A percentile compares a stretch with the other conserved stretches of the same genome.
These are phyloP conservation scores for Capsella bursapastoris DNA, from an alignment of 345 rosid genomes.

Conservation along the genomic window DNA sequence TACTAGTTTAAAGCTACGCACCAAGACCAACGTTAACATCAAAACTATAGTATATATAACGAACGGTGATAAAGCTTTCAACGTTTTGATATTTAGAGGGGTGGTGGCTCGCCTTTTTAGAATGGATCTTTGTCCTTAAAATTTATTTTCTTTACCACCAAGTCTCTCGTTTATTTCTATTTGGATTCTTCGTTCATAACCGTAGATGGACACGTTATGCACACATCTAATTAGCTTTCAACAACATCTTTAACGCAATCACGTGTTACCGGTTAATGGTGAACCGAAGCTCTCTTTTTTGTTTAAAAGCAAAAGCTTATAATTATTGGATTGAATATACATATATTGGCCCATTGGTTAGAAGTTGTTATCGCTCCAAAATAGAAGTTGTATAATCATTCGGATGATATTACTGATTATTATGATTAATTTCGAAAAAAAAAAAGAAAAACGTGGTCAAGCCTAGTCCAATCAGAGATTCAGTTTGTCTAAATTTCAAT, in stretches of 20 bases:
- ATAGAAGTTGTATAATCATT: background rate
- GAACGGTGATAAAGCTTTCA: slow-evolving; percentile 30
- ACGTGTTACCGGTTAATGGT: slow-evolving; percentile 8
- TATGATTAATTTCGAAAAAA: background rate
- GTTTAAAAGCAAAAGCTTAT: background rate
- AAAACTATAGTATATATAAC: slow-evolving; percentile 7
- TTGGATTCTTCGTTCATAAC: slow-evolving; percentile 27
- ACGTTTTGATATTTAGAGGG: slow-evolving; percentile 37
- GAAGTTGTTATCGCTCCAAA: background rate
- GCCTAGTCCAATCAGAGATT: slow-evolving; percentile 10
- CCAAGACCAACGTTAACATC: slow-evolving; percentile 29
- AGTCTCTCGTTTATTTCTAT: slow-evolving; percentile 16
- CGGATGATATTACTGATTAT: background rate
- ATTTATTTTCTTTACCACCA: background rate
- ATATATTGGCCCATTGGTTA: background rate
- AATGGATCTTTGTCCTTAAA: slow-evolving; percentile 23
- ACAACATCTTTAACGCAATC: background rate
- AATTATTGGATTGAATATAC: background rate
- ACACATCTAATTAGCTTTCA: slow-evolving; percentile 9
- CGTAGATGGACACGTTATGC: slow-evolving; percentile 16
- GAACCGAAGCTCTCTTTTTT: background rate
- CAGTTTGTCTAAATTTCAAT: slow-evolving; percentile 20
- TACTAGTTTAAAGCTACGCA: slow-evolving; percentile 31
- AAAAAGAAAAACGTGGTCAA: background rate
- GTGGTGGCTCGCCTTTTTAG: slow-evolving; percentile 25